phyloP scores from a whole-genome alignment of 2,329 filamentous ascomycete species.

The Biscogniauxia mediterranea region DNA sequence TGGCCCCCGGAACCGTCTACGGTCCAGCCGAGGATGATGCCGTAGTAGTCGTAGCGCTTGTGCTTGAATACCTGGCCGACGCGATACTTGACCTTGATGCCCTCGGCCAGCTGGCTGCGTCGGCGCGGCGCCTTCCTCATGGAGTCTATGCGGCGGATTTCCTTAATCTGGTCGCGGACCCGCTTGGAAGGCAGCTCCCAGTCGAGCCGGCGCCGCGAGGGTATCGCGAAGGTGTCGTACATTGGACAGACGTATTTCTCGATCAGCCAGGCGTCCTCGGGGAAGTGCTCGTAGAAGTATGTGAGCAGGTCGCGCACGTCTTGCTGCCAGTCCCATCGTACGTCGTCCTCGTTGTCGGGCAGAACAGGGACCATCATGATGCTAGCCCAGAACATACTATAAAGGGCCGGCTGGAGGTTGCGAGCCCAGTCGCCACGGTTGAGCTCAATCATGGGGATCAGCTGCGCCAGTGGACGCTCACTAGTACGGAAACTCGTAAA shows the following conservation, averaged over 20 bases:
- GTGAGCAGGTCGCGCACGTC: slow-evolving; percentile 64
- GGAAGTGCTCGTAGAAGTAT: slow-evolving; percentile 62
- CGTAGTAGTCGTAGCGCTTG: slow-evolving; percentile 73
- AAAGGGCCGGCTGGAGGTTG: slow-evolving; percentile 59
- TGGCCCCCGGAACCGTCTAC: slow-evolving; percentile 60
- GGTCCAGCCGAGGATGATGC: slow-evolving; percentile 88
- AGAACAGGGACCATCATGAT: slow-evolving; percentile 52
- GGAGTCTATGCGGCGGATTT: slow-evolving; percentile 45
- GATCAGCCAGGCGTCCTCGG: slow-evolving; percentile 71
- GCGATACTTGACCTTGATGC: slow-evolving; percentile 54
- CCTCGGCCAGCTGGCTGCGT: slow-evolving; percentile 31
- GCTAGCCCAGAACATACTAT: slow-evolving; percentile 71
- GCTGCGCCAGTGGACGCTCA: slow-evolving; percentile 38
- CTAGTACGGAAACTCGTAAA: slow-evolving; percentile 48
- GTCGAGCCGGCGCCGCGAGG: slow-evolving; percentile 29
- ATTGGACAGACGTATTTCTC: slow-evolving; percentile 66
- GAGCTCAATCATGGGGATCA: slow-evolving; percentile 37
- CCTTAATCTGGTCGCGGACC: slow-evolving; percentile 37
- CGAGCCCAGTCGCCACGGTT: slow-evolving; percentile 52
- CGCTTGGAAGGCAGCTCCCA: slow-evolving; percentile 36
- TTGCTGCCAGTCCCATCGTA: slow-evolving; percentile 54
- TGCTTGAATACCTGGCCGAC: slow-evolving; percentile 87
- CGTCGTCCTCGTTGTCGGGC: slow-evolving; percentile 36
- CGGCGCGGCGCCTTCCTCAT: slow-evolving; percentile 34
- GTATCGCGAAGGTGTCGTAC: slow-evolving; percentile 44